phyloP scores from a whole-genome alignment of 2,329 filamentous ascomycete genomes.

The Pezicula rhizophila region DNA sequence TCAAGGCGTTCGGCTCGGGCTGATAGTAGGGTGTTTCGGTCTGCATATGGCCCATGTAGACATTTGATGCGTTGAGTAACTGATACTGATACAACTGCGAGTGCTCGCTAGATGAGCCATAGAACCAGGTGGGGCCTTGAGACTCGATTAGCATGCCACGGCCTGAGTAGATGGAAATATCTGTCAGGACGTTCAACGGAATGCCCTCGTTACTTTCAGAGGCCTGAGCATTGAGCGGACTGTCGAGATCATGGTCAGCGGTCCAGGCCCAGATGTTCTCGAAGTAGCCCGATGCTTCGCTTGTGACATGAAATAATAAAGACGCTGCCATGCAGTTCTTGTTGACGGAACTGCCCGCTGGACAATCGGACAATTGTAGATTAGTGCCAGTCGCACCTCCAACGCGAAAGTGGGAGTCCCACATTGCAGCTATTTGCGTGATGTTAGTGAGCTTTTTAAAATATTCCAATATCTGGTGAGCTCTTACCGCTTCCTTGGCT shows the following conservation, averaged over 20 bases:
- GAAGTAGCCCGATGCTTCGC: slow-evolving; percentile 11
- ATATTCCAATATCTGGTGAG: slow-evolving; percentile 22
- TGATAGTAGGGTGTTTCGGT: slow-evolving; percentile 46
- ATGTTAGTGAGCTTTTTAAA: too few relatives aligned
- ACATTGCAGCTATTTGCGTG: too few relatives aligned
- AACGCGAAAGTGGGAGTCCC: slow-evolving; percentile 30
- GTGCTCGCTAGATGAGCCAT: slow-evolving; percentile 64
- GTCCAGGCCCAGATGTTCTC: slow-evolving; percentile 18
- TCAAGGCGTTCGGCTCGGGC: slow-evolving; percentile 33
- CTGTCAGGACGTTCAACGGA: too few relatives aligned
- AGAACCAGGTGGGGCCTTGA: slow-evolving; percentile 69
- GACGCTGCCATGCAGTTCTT: slow-evolving; percentile 11
- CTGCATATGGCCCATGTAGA: slow-evolving; percentile 34
- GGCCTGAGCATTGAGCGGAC: slow-evolving; percentile 1
- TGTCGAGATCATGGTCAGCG: slow-evolving; percentile 20
- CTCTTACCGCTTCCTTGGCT: slow-evolving; percentile 21
- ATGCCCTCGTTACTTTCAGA: too few relatives aligned
- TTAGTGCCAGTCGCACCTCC: slow-evolving; percentile 31
- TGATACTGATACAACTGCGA: slow-evolving; percentile 66
- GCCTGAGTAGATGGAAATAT: too few relatives aligned
- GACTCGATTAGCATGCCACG: slow-evolving; percentile 52
- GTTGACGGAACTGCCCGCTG: slow-evolving; percentile 18
- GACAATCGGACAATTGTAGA: slow-evolving; percentile 25
- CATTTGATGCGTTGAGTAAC: slow-evolving; percentile 36
- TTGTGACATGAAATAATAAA: slow-evolving; percentile 16